Evolutionary conservation across 805 yeast genomes (phyloP), one percentile per base, ranked within the genome.

Genomic region (Candida xiaguanensis): DNA sequence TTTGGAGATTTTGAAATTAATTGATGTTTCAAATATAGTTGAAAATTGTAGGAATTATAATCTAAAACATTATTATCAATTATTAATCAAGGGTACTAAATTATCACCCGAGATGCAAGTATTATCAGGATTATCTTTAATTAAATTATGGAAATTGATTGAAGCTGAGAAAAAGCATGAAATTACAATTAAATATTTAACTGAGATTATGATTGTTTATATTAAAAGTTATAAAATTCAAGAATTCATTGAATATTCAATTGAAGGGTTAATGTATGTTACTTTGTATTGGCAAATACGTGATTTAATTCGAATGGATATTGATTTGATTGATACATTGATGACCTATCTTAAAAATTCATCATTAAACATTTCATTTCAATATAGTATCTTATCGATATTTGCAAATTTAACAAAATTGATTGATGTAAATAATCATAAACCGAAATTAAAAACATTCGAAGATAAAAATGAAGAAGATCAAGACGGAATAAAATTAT

Each of bases 101-200:
- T 29, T 48, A 5, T 47, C 47, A 31, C 11, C 40, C 0, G 51
- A 54, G 15, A 46, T 62, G n/a, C 57, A 57, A 36, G 37, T 65
- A 7, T 50, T 67, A 9, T 59, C 80, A 0, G 63, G 74, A 0
- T 50, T 78, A 27, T 72, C 74, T 3, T 49, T 78, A n/a, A 58
- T 77, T 5, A 81, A 81, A 52, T 56, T 78, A 2, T 80, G 85
- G 85, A 70, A 72, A 36, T 66, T 72, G 40, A 56, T 74, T 0
- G 63, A 70, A 30, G 13, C 34, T 12, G 36, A 41, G 13, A 31
- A 45, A 23, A 34, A 39, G n/a, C 37, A 42, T 13, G n/a, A 24
- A 8, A 26, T 49, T n/a, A 34, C 29, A 1, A 36, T 46, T 3
- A 19, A 41, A 4, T 42, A 45, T 17, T 39, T 51, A 16, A 25